phyloP scores from a whole-genome alignment of 805 yeast species.

The Torulaspora franciscae region DNA sequence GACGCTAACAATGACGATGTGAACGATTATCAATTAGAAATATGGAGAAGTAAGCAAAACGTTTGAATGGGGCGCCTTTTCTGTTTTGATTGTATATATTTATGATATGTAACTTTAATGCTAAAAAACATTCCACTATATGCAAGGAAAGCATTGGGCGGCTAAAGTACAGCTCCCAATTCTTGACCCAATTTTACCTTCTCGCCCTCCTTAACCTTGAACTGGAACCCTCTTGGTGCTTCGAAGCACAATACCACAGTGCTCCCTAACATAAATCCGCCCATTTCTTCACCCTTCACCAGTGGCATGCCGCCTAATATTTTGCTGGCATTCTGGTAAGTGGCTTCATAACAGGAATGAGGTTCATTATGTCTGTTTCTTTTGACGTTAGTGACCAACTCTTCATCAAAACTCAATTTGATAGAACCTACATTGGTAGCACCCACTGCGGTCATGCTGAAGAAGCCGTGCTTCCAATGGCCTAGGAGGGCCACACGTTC shows the following conservation, averaged over 20 bases:
- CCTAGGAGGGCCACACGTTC: slow-evolving; percentile 95
- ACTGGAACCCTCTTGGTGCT: slow-evolving; percentile 79
- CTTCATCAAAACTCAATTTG: slow-evolving; percentile 84
- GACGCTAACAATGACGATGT: slow-evolving; percentile 23
- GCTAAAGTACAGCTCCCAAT: slow-evolving; percentile 44
- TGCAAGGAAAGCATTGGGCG: background rate
- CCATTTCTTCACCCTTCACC: slow-evolving; percentile 89
- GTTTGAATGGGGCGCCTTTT: background rate
- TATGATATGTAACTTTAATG: background rate
- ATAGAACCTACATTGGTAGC: slow-evolving; percentile 98
- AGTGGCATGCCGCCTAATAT: slow-evolving; percentile 83
- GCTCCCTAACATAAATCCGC: slow-evolving; percentile 93
- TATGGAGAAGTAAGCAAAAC: slow-evolving; percentile 25
- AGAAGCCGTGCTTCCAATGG: slow-evolving; percentile 94
- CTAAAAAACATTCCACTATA: background rate
- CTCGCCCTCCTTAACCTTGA: slow-evolving; percentile 65
- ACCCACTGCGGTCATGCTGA: slow-evolving; percentile 98
- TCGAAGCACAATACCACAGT: slow-evolving; percentile 97
- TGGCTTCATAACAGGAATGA: slow-evolving; percentile 90
- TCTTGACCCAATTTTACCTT: slow-evolving; percentile 79
- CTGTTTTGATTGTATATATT: background rate
- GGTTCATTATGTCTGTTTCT: slow-evolving; percentile 48
- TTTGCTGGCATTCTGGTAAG: slow-evolving; percentile 73
- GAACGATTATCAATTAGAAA: slow-evolving; percentile 24
- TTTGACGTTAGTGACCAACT: slow-evolving; percentile 74